Conservation (phyloP, 495 filamentous ascomycete species). For the Pseudoneurospora amorphoporcata region DNA sequence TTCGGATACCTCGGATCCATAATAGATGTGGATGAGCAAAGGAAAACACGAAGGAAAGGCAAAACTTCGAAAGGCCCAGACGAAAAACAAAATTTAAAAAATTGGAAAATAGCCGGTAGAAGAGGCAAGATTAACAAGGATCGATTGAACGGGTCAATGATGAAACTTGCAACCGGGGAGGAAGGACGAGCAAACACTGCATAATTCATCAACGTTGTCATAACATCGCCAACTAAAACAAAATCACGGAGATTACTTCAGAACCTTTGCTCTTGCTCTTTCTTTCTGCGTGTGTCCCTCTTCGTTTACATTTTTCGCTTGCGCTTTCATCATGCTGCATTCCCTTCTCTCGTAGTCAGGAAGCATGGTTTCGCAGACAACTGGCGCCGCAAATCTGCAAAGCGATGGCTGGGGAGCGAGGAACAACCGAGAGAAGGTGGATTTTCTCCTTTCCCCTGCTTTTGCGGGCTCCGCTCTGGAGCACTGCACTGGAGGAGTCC, state of each 20-base stretch:
- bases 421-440: not conserved
- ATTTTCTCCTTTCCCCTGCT: not conserved
- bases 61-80: not conserved
- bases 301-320: not conserved
- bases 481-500: not conserved
- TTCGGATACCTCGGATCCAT: not conserved
- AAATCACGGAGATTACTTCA: not conserved
- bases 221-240: not conserved
- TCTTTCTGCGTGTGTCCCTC: not conserved
- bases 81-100: not conserved
- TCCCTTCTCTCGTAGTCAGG: not conserved
- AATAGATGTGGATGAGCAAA: not conserved
- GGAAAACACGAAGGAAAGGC: not conserved
- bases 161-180: not conserved
- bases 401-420: not conserved
- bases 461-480: not conserved
- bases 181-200: not conserved
- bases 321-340: not conserved
- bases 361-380: not conserved
- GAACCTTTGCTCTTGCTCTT: not conserved
- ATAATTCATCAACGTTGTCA: not conserved
- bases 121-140: not conserved
- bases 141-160: not conserved
- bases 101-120: conserved; percentile 5
- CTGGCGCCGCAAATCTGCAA: not conserved